Conservation (phyloP, 495 filamentous ascomycete species). For the Xylaria flabelliformis region DNA sequence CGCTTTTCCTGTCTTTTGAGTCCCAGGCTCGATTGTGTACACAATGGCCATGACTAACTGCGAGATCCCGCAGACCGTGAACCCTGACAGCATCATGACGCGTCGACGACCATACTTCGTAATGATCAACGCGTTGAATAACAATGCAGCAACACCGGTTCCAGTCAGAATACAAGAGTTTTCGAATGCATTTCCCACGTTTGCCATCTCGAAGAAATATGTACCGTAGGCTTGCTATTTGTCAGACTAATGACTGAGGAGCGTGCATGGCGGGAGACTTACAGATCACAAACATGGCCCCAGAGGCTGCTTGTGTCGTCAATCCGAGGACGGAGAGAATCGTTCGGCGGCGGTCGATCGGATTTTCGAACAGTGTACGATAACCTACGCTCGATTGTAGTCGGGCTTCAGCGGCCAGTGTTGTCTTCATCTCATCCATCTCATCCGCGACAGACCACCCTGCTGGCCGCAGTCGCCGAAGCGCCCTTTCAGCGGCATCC, state of each 20-base stretch:
- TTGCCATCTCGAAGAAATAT: conserved; percentile 70
- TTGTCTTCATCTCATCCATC: conserved; percentile 58
- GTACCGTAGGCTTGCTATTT: conserved; percentile 59
- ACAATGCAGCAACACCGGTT: conserved; percentile 62
- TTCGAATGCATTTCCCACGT: conserved; percentile 63
- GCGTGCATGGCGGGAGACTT: conserved; percentile 17
- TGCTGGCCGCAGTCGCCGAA: conserved; percentile 54
- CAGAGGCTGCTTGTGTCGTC: conserved; percentile 62
- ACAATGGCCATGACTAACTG: conserved; percentile 62
- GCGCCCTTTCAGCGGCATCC: conserved; percentile 56
- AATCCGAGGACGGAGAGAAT: conserved; percentile 57
- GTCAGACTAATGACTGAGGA: conserved; percentile 22
- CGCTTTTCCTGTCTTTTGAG: conserved; percentile 54
- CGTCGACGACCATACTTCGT: conserved; percentile 61
- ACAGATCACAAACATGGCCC: conserved; percentile 68
- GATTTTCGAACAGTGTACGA: conserved; percentile 61
- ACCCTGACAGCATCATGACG: conserved; percentile 58
- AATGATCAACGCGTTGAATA: conserved; percentile 61
- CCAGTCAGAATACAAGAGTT: conserved; percentile 64
- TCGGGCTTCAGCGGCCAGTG: conserved; percentile 57
- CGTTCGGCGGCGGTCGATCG: conserved; percentile 60
- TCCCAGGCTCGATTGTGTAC: conserved; percentile 57
- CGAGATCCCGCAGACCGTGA: conserved; percentile 59
- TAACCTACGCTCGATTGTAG: conserved; percentile 50
- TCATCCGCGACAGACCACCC: conserved; percentile 54